Base-by-base conservation (phyloP, 1,284 basidiomycete species). In the Ganoderma sinense region DNA sequence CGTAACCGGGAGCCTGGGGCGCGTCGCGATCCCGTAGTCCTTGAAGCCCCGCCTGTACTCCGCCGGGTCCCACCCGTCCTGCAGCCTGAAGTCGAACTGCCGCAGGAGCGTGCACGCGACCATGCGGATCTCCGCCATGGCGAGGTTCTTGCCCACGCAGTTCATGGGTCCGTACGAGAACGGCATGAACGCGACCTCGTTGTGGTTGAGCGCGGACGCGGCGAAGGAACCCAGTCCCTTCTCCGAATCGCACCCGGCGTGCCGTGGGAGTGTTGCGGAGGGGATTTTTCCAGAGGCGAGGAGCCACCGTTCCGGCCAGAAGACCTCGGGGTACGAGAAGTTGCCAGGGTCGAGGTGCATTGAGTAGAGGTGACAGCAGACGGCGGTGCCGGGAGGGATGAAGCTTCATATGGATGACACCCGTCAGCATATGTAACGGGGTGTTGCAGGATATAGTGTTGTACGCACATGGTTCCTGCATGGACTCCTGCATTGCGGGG, bases 141-240 rank as follows among this genome's bases (percentile, higher is more conserved):
- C 80, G 29, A 81, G 73, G 62, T 71, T 70, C 68, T 78, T 78
- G 0, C 79, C 80, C 3, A 77, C 77, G 70, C 80, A 81, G 67
- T 74, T 78, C 51, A 75, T 66, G 7, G 77, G 71, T 3, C 78
- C 79, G 64, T 65, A 70, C 14, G 75, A 77, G 73, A 79, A 79
- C 7, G 78, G 77, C 10, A 77, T 66, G 69, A 73, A 80, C 6
- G 76, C 78, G 56, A 58, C 62, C 11, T 65, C 26, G 69, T 77
- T 73, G 64, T 75, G 74, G 23, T 71, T 64, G 36, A 76, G 61
- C 20, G 43, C 33, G n/a, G 48, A 33, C 39, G 23, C 40, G 26
- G 20, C 60, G 13, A 45, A 48, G 39, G 20, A 26, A 10, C 23
- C 48, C 2, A 11, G 16, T 11, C 2, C 8, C 41, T 43, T 63